Evolutionary conservation across 805 yeast genomes (phyloP).

Genomic region (Metschnikowia henanensis): DNA sequence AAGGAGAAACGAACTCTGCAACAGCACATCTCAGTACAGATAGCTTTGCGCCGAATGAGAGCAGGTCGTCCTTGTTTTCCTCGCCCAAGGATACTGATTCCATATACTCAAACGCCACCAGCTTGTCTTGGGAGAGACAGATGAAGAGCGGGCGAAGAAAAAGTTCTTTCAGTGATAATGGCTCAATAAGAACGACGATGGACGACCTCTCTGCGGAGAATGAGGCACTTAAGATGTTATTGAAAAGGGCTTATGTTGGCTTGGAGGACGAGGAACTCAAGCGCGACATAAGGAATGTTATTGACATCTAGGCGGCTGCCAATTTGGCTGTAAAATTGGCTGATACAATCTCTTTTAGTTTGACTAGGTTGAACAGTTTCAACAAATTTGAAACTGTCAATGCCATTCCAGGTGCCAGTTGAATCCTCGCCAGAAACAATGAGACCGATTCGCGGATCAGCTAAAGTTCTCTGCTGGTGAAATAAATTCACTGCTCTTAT

Average conservation of each 20-base stretch:
- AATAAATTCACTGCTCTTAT: too few species aligned
- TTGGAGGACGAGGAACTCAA: conserved; percentile 20
- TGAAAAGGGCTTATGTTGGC: conserved; percentile 26
- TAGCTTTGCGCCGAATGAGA: conserved; percentile 8
- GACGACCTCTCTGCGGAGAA: conserved; percentile 25
- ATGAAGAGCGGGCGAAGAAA: conserved; percentile 5
- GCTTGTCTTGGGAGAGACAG: conserved; percentile 15
- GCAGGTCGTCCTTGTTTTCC: conserved; percentile 26
- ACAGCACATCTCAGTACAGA: conserved; percentile 9
- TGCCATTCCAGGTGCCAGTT: too few species aligned
- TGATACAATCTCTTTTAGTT: too few species aligned
- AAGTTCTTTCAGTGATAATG: conserved; percentile 11
- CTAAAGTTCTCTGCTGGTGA: too few species aligned
- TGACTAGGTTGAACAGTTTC: too few species aligned
- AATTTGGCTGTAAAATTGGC: neutral
- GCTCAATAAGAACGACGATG: conserved; percentile 9
- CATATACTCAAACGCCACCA: conserved; percentile 28
- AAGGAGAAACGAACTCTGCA: conserved; percentile 13
- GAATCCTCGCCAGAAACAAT: too few species aligned
- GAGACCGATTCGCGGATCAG: too few species aligned
- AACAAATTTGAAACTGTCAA: too few species aligned
- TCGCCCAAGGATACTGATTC: conserved; percentile 24
- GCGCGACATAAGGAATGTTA: conserved; percentile 19
- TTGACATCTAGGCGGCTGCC: conserved; percentile 3
- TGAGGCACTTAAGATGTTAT: conserved; percentile 25